Evolutionary conservation across 352 stramenopile genomes (phyloP).

Genomic region (Pythium volutum): DNA sequence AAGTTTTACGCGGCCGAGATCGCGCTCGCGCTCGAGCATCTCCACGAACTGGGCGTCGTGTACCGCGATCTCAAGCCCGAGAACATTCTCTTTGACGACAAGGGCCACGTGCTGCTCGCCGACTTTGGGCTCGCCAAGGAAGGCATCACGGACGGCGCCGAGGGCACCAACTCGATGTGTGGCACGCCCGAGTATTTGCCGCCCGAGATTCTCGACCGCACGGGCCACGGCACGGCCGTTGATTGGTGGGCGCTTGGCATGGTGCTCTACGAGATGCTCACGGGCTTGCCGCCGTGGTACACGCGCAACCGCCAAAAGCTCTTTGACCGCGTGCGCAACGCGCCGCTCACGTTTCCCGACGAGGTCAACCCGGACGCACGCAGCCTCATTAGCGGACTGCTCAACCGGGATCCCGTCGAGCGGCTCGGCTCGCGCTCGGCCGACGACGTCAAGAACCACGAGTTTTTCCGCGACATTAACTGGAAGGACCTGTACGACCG

Average conservation of each 20-base stretch:
- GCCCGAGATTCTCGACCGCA: slow-evolving; percentile 42
- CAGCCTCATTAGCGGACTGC: slow-evolving; percentile 78
- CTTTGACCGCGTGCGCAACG: slow-evolving; percentile 88
- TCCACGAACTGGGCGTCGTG: slow-evolving; percentile 94
- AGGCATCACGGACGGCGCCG: slow-evolving; percentile 19
- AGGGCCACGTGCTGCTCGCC: slow-evolving; percentile 95
- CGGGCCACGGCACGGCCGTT: slow-evolving; percentile 38
- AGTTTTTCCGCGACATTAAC: slow-evolving; percentile 80
- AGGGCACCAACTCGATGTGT: slow-evolving; percentile 39
- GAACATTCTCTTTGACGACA: slow-evolving; percentile 89
- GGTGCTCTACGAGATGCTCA: slow-evolving; percentile 55
- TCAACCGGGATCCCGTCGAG: slow-evolving; percentile 80
- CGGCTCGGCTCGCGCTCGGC: slow-evolving; percentile 71
- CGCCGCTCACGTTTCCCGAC: slow-evolving; percentile 86
- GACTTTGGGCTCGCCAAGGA: slow-evolving; percentile 94
- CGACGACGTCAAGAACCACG: slow-evolving; percentile 84
- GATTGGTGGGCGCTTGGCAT: slow-evolving; percentile 58
- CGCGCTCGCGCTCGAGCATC: slow-evolving; percentile 91
- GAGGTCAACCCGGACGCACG: slow-evolving; percentile 68
- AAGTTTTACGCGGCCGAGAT: slow-evolving; percentile 97
- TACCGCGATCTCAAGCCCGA: slow-evolving; percentile 98
- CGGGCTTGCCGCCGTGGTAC: slow-evolving; percentile 87
- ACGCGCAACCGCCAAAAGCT: slow-evolving; percentile 92
- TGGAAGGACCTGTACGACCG: slow-evolving; percentile 83
- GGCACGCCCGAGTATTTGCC: slow-evolving; percentile 59